Base-by-base conservation (phyloP, 2,329 filamentous ascomycete species). In the Scytalidium sp. region DNA sequence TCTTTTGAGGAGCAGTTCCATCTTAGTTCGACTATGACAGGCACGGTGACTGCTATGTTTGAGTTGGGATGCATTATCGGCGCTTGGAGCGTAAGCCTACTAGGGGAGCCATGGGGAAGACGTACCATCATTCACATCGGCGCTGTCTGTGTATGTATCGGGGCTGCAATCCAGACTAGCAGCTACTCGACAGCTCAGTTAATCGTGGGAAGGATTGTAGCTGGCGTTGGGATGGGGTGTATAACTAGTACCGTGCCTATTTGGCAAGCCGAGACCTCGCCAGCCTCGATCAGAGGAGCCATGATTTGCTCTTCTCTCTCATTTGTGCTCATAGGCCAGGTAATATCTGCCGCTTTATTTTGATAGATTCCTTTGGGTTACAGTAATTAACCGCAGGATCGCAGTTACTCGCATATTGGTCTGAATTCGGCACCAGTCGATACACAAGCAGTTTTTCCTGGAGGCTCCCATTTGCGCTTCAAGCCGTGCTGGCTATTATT, bases 201-300 rank as follows among this genome's bases (percentile, higher is more conserved):
- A 43, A 61, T 71, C 42, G 63, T 71, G 27, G 70, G 69, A 4
- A 61, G 70, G 3, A 55, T 72, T 29, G 58, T 71, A 19, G 61
- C 67, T 3, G 70, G 70, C 1, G 50, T 70, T 4, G 67, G 65
- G 10, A 59, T 69, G 17, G 46, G 46, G 20, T 44, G 61, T 13
- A 52, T 69, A 29, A 68, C 65, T 0, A 64, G 63, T 2, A 72
- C 95, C 64, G 85, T 97, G 49, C 89, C 88, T 44, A 96, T 92
- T 60, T 61, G 58, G 58, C 58, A 61, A 47, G 49, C 55, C 13
- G 58, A 61, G 51, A 59, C 57, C 3, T 73, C 69, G 43, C 67
- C 71, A 45, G 66, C 67, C 11, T 23, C 23, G 8, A 75, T 81
- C 50, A 71, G 78, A 45, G 78, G 78, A 50, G 76, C 85, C 3